These are phyloP conservation scores for Lichtheimia hyalospora DNA, from an alignment of 371 early-diverging fungal species.

Conservation along the genomic window DNA sequence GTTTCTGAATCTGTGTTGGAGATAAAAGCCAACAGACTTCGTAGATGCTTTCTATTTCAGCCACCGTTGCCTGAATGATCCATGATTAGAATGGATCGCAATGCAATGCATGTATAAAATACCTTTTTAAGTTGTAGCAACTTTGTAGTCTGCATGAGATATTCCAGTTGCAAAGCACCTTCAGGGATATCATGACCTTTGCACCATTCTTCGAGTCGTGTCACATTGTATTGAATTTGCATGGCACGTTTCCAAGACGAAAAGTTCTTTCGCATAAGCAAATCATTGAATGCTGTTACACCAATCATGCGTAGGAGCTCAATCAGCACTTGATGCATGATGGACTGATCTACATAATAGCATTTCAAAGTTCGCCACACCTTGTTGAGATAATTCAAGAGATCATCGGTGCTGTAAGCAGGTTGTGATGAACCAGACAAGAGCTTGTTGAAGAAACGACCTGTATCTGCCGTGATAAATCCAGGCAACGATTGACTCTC, in stretches of 20 bases:
- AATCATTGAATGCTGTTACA: slow-evolving; percentile 90
- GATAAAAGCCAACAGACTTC: slow-evolving; percentile 92
- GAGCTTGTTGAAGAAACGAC: slow-evolving; percentile 77
- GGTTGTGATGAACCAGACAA: slow-evolving; percentile 73
- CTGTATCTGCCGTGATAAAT: slow-evolving; percentile 83
- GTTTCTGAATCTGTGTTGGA: slow-evolving; percentile 89
- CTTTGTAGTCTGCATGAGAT: slow-evolving; percentile 89
- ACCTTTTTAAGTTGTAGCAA: slow-evolving; percentile 83
- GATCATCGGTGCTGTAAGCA: slow-evolving; percentile 86
- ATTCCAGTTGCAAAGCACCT: slow-evolving; percentile 83
- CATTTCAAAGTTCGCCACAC: slow-evolving; percentile 90
- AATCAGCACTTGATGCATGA: slow-evolving; percentile 79
- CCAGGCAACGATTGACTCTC: slow-evolving; percentile 91
- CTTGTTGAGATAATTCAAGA: slow-evolving; percentile 89
- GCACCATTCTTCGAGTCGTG: slow-evolving; percentile 95
- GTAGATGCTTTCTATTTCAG: slow-evolving; percentile 90
- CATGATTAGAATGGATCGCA: no score
- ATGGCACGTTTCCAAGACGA: slow-evolving; percentile 86
- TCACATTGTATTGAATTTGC: slow-evolving; percentile 95
- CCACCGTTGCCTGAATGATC: slow-evolving; percentile 24
- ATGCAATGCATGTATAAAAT: no score
- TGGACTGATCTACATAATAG: slow-evolving; percentile 89
- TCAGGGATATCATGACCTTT: slow-evolving; percentile 83
- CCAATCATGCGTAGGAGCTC: slow-evolving; percentile 91
- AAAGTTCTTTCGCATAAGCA: slow-evolving; percentile 90